Evolutionary conservation across 345 rosid species (phyloP), one percentile per base, ranked within the genome.

Genomic region (Brassica carinata): DNA sequence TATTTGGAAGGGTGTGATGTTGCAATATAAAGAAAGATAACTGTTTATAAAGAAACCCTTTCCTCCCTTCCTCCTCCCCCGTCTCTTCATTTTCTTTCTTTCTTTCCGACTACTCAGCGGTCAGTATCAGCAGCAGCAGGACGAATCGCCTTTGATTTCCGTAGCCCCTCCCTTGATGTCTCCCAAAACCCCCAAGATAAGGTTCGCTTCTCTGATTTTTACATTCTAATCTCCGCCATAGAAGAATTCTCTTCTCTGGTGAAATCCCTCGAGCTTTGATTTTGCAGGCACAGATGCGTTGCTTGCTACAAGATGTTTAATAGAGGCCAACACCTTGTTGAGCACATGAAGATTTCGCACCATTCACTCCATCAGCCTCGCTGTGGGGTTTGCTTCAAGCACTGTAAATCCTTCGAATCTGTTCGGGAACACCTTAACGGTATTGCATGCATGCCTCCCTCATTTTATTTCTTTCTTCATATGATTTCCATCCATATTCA

Each of bases 271-370:
- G 70, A 43, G 64, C 30, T 23, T 29, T 33, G 23, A 43, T 40
- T 58, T 30, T 30, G n/a, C 14, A 94, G 97, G 88, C 83, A 91
- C 85, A 87, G 43, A 79, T 94, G 92, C 76, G 80, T 82, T 29
- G 97, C 95, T 33, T 94, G 97, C 86, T 88, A 73, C 86, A 88
- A 87, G 87, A 89, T 90, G 80, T 94, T 83, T 69, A 91, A 89
- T 71, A 88, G 86, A 83, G 86, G 86, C 75, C 85, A 84, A 51
- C 97, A 91, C 83, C 97, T 91, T 11, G 85, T 94, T 19, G 94
- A 89, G 81, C 98, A 91, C 86, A 89, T 93, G 97, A 91, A 87
- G 83, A 82, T 77, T 73, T 84, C 92, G 4, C 87, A 80, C 84
- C 98, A 90, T 78, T 90, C 97, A 2, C 78, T 72, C 74, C 98